Conservation (phyloP, 768 basidiomycete genomes). For the Boletus sensibilis region DNA sequence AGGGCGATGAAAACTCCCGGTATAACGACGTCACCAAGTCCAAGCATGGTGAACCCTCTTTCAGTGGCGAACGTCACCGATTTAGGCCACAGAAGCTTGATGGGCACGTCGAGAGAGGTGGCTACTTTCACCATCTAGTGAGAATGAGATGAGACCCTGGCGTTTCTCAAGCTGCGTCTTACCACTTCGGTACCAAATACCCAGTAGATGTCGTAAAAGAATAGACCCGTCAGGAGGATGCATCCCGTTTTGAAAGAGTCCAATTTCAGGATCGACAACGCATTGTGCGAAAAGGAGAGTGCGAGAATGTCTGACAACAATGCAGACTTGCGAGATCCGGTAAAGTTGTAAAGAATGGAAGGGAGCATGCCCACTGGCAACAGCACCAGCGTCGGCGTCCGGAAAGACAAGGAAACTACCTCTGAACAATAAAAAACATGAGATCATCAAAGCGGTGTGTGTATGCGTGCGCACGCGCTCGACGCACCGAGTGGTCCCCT, state of each 20-base stretch:
- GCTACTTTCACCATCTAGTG: constrained; percentile 90
- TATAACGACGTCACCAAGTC: constrained; percentile 82
- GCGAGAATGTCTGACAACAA: constrained; percentile 72
- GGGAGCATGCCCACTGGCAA: constrained; percentile 62
- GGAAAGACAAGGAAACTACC: constrained; percentile 42
- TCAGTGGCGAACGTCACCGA: constrained; percentile 47
- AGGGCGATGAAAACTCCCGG: constrained; percentile 75
- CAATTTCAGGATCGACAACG: constrained; percentile 73
- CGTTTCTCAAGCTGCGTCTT: constrained; percentile 30
- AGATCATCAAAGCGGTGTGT: neutral
- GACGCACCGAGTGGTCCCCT: constrained; percentile 47
- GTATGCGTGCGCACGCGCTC: neutral
- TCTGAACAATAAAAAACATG: constrained; percentile 28
- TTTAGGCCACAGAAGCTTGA: constrained; percentile 89
- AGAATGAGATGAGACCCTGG: constrained; percentile 1
- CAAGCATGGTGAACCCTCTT: constrained; percentile 83
- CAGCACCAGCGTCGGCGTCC: constrained; percentile 56
- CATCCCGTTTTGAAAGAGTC: constrained; percentile 89
- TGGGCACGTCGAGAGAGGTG: constrained; percentile 84
- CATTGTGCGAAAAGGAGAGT: constrained; percentile 81
- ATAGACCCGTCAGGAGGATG: constrained; percentile 78
- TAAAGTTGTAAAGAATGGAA: constrained; percentile 59
- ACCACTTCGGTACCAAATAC: constrained; percentile 88
- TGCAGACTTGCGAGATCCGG: constrained; percentile 53
- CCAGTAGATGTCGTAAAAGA: constrained; percentile 95